Percentiles rank a stretch among this genome's conserved stretches.
These are phyloP conservation scores for Penicillium paneum DNA, from an alignment of 2,329 filamentous ascomycete species.

Conservation along the genomic window DNA sequence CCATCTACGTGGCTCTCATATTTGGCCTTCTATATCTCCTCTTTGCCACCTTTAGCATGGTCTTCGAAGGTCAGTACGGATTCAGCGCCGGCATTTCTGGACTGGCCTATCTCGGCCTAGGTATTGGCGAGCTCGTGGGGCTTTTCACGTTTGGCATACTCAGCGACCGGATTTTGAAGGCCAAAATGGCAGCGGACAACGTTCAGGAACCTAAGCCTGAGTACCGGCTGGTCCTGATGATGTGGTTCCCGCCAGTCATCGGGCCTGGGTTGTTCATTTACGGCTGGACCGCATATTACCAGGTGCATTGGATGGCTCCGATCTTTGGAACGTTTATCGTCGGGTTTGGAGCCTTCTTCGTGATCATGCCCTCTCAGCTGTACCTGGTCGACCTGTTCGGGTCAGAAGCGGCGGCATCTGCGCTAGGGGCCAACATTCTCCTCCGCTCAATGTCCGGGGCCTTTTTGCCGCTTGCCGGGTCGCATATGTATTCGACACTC, in stretches of 20 bases:
- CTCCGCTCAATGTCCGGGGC: neutral
- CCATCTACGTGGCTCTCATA: conserved; percentile 48
- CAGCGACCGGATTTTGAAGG: neutral
- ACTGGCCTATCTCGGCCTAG: conserved; percentile 41
- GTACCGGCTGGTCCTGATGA: neutral
- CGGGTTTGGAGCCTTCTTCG: neutral
- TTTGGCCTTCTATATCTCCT: conserved; percentile 53
- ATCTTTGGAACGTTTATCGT: neutral
- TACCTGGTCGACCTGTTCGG: neutral
- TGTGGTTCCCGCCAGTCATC: conserved; percentile 8
- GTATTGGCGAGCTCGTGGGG: conserved; percentile 13
- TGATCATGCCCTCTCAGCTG: neutral
- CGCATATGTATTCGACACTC: neutral
- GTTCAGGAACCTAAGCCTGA: neutral
- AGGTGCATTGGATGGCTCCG: neutral
- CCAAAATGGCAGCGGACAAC: neutral
- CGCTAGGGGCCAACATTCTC: neutral
- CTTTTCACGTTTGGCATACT: neutral
- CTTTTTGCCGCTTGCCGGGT: neutral
- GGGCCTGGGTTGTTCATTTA: conserved; percentile 37
- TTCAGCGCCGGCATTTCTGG: conserved; percentile 44
- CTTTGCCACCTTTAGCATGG: conserved; percentile 48
- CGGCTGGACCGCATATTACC: neutral
- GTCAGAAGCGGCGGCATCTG: neutral
- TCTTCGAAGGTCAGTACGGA: conserved; percentile 47